Percentiles rank a stretch among this genome's conserved stretches.
Conservation (phyloP, 2,329 filamentous ascomycete species). For the Microascus cirrosus region DNA sequence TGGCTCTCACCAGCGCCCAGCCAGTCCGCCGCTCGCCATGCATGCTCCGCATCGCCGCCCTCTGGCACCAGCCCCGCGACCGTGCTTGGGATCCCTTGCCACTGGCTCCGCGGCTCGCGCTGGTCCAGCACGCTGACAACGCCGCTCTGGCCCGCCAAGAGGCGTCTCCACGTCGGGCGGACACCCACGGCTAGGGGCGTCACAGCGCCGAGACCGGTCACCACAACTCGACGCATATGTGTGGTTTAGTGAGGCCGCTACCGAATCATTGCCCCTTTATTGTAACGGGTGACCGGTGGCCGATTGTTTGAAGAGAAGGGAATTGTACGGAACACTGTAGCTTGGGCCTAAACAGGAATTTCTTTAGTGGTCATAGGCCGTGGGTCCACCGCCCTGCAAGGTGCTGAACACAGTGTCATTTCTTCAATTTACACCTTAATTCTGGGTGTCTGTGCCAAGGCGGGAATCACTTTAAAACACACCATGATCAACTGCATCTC, state of each 20-base stretch:
- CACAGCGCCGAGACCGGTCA: conserved; percentile 73
- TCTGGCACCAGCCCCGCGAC: conserved; percentile 73
- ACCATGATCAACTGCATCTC: too few species aligned
- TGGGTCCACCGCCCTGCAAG: not conserved
- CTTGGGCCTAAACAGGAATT: too few species aligned
- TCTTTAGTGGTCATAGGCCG: not conserved
- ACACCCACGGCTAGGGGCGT: conserved; percentile 76
- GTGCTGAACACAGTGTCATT: not conserved
- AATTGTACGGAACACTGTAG: not conserved
- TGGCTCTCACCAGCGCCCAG: conserved; percentile 44
- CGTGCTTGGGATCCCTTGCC: conserved; percentile 67
- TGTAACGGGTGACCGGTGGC: not conserved
- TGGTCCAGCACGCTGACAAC: conserved; percentile 52
- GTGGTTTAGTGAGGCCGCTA: not conserved
- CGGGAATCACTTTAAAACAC: too few species aligned
- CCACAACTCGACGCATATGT: conserved; percentile 60
- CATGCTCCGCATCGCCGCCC: conserved; percentile 22
- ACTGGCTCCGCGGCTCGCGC: conserved; percentile 48
- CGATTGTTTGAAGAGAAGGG: not conserved
- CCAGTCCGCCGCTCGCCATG: conserved; percentile 44
- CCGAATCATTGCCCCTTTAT: not conserved
- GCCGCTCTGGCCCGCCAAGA: conserved; percentile 71
- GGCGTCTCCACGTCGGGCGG: conserved; percentile 66
- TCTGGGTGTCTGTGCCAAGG: too few species aligned
- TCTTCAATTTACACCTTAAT: too few species aligned